phyloP scores from a whole-genome alignment of 768 basidiomycete genomes.

The Austroboletus eburneus region DNA sequence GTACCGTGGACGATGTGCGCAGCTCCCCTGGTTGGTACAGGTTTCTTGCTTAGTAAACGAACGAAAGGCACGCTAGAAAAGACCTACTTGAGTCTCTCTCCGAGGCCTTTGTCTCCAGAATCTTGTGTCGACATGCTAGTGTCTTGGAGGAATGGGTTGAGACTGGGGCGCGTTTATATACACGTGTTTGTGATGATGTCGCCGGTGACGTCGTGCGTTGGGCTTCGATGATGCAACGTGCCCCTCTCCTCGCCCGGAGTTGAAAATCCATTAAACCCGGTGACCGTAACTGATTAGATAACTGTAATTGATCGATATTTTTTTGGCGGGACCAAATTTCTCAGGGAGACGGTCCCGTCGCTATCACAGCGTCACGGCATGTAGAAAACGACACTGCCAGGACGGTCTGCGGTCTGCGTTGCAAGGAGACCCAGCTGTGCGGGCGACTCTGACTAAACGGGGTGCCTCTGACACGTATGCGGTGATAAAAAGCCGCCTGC shows the following conservation, averaged over 20 bases:
- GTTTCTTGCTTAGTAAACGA: background rate
- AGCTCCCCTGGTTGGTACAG: slow-evolving; percentile 29
- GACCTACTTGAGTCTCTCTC: slow-evolving; percentile 13
- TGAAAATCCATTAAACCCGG: slow-evolving; percentile 5
- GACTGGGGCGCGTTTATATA: background rate
- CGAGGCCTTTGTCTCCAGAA: slow-evolving; percentile 9
- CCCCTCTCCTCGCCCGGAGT: slow-evolving; percentile 6
- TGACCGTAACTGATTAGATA: slow-evolving; percentile 9
- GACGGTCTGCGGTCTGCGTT: background rate
- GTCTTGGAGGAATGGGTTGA: background rate
- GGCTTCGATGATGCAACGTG: slow-evolving; percentile 14
- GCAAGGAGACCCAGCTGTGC: background rate
- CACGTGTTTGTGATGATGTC: slow-evolving; percentile 16
- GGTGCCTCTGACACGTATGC: background rate
- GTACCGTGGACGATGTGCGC: slow-evolving; percentile 35
- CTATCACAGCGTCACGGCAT: no score
- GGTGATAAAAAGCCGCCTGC: no score
- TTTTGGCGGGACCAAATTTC: no score
- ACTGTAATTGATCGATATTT: no score
- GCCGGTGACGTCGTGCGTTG: slow-evolving; percentile 18
- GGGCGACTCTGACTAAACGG: background rate
- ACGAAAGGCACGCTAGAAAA: no score
- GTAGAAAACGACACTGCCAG: no score
- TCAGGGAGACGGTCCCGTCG: background rate
- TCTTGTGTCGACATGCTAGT: slow-evolving; percentile 3